A percentile compares a stretch with the other conserved stretches of the same genome.
These are phyloP conservation scores for Lagenidium giganteum DNA, from an alignment of 352 stramenopile genomes.

Conservation along the genomic window DNA sequence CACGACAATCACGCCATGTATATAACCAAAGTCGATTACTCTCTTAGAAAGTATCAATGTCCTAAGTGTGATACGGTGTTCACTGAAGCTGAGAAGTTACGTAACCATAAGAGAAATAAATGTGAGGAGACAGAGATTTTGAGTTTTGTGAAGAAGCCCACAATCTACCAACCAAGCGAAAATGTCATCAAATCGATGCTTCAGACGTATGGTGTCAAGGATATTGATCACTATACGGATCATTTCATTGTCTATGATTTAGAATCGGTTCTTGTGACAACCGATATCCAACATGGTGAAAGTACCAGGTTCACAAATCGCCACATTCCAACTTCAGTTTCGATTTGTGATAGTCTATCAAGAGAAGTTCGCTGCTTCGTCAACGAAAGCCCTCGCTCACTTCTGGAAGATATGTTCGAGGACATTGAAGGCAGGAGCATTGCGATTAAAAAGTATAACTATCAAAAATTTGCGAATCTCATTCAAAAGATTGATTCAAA, in stretches of 20 bases:
- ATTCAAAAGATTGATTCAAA: not conserved
- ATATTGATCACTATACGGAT: constrained; percentile 17
- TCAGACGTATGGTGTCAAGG: constrained; percentile 11
- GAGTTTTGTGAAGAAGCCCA: constrained; percentile 3
- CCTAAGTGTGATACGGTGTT: constrained; percentile 15
- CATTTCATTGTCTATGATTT: constrained; percentile 15
- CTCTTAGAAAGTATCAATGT: constrained; percentile 12
- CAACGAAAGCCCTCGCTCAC: not conserved
- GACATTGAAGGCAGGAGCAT: not conserved
- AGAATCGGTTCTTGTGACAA: constrained; percentile 1
- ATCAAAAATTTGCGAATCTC: constrained; percentile 1
- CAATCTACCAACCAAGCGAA: constrained; percentile 7
- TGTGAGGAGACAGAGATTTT: constrained; percentile 3
- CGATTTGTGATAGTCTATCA: constrained; percentile 5
- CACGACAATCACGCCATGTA: constrained; percentile 21
- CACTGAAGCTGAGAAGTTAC: constrained; percentile 5
- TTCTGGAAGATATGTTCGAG: constrained; percentile 8
- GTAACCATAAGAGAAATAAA: constrained; percentile 17
- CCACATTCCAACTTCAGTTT: constrained; percentile 5
- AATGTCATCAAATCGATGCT: constrained; percentile 9
- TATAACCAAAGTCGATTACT: constrained; percentile 7
- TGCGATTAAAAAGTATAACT: constrained; percentile 1
- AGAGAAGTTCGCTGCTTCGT: constrained; percentile 3
- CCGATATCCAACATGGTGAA: not conserved
- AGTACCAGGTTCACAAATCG: not conserved